Evolutionary conservation across 352 stramenopile species (phyloP).

Genomic region (Detonula confervacea): DNA sequence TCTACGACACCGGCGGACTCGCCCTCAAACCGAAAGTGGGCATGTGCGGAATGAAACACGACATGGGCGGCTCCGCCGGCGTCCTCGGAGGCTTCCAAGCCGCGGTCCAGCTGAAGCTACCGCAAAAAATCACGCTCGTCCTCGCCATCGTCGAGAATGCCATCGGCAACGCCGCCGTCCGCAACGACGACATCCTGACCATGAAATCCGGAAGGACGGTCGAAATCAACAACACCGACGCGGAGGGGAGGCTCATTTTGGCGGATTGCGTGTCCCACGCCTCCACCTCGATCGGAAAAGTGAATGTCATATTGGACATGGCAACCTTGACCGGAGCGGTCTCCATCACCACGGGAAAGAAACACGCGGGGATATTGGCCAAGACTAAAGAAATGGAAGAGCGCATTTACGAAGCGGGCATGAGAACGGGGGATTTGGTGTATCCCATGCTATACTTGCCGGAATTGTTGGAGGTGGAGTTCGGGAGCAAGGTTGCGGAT

Average conservation of each 20-base stretch:
- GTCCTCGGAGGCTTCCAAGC: slow-evolving; percentile 88
- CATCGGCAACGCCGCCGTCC: slow-evolving; percentile 82
- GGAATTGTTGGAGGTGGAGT: slow-evolving; percentile 90
- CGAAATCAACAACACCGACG: slow-evolving; percentile 91
- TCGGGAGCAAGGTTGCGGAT: slow-evolving; percentile 89
- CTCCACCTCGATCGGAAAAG: slow-evolving; percentile 87
- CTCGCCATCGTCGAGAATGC: slow-evolving; percentile 91
- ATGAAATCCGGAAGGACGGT: slow-evolving; percentile 92
- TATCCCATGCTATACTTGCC: slow-evolving; percentile 91
- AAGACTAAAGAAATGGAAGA: slow-evolving; percentile 89
- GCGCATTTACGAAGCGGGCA: slow-evolving; percentile 84
- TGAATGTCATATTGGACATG: slow-evolving; percentile 90
- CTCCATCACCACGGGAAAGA: slow-evolving; percentile 88
- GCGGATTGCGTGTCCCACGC: slow-evolving; percentile 90
- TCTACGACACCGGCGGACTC: slow-evolving; percentile 92
- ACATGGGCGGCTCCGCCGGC: slow-evolving; percentile 92
- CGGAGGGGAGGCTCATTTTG: slow-evolving; percentile 89
- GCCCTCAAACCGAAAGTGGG: slow-evolving; percentile 86
- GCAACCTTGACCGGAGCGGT: slow-evolving; percentile 92
- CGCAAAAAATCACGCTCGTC: slow-evolving; percentile 71
- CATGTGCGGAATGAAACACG: slow-evolving; percentile 90
- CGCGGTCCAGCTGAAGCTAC: slow-evolving; percentile 57
- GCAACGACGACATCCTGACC: slow-evolving; percentile 90
- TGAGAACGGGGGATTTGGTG: slow-evolving; percentile 88
- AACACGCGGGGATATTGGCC: slow-evolving; percentile 88